phyloP scores from a whole-genome alignment of 805 yeast species.

The Candida xyloterini region DNA sequence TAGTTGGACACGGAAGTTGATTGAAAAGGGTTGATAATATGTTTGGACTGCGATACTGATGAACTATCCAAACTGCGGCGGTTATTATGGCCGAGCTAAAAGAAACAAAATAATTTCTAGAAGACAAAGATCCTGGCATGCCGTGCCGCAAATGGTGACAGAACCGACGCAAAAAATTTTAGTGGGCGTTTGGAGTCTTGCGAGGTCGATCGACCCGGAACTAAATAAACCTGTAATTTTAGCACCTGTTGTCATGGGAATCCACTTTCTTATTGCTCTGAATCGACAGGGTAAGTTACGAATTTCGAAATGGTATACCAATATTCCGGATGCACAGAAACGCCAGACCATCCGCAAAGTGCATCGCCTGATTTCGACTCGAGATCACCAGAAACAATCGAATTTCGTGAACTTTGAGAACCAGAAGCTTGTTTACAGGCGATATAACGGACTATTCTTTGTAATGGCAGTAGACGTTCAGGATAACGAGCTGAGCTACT shows the following conservation, averaged over 20 bases:
- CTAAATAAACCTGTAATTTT: not conserved
- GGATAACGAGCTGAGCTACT: constrained; percentile 78
- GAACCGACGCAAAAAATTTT: constrained; percentile 6
- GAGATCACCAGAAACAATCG: constrained; percentile 79
- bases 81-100: not conserved
- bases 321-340: constrained; percentile 41
- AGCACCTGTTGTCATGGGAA: constrained; percentile 48
- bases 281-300: constrained; percentile 94
- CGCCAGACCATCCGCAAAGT: constrained; percentile 54
- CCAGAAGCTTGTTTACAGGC: constrained; percentile 71
- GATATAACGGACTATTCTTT: constrained; percentile 91
- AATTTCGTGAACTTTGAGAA: constrained; percentile 44
- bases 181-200: not conserved
- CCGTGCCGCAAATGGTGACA: constrained; percentile 3
- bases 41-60: not conserved
- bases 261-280: constrained; percentile 77
- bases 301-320: constrained; percentile 69
- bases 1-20: not conserved
- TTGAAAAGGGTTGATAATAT: not conserved
- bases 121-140: constrained; percentile 5
- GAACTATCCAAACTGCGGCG: not conserved
- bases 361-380: constrained; percentile 72
- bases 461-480: constrained; percentile 74
- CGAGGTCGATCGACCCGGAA: constrained; percentile 7
- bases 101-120: constrained; percentile 8